Conservation (phyloP, 2,329 filamentous ascomycete genomes). For the Cephalotrichum gorgonifer region DNA sequence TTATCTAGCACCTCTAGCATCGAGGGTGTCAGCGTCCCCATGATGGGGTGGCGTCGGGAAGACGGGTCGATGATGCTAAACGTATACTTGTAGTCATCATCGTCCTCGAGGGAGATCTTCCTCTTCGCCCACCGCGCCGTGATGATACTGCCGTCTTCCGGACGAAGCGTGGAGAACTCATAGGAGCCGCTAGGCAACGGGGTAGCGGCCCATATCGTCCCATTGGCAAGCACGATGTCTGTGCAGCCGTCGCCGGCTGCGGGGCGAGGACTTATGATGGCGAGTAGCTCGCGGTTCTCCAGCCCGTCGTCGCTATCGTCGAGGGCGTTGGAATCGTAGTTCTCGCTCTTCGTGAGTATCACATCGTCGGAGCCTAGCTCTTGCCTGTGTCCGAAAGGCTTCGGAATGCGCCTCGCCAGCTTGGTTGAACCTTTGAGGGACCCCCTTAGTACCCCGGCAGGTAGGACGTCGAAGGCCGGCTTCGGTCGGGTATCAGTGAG, state of each 20-base stretch:
- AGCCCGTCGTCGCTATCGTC: conserved; percentile 35
- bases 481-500: conserved; percentile 51
- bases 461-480: conserved; percentile 65
- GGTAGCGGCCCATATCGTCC: conserved; percentile 45
- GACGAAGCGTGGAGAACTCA: conserved; percentile 48
- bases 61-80: conserved; percentile 68
- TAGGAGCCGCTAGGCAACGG: conserved; percentile 47
- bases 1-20: conserved; percentile 58
- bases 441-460: conserved; percentile 48
- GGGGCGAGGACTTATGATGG: conserved; percentile 54
- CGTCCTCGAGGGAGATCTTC: conserved; percentile 21
- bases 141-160: conserved; percentile 39
- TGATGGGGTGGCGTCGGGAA: conserved; percentile 61
- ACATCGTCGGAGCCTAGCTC: conserved; percentile 59
- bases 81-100: conserved; percentile 44
- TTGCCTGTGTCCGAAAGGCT: conserved; percentile 52
- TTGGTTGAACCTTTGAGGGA: conserved; percentile 44
- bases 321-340: conserved; percentile 36
- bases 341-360: conserved; percentile 59
- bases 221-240: conserved; percentile 58
- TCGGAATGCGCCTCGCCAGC: conserved; percentile 50
- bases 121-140: conserved; percentile 62
- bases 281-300: conserved; percentile 46
- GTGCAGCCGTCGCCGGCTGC: conserved; percentile 38
- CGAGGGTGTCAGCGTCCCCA: conserved; percentile 55